Percentiles rank a stretch among this genome's conserved stretches.
Conservation (phyloP, 208 protist genomes). For the Crithidia fasciculata region DNA sequence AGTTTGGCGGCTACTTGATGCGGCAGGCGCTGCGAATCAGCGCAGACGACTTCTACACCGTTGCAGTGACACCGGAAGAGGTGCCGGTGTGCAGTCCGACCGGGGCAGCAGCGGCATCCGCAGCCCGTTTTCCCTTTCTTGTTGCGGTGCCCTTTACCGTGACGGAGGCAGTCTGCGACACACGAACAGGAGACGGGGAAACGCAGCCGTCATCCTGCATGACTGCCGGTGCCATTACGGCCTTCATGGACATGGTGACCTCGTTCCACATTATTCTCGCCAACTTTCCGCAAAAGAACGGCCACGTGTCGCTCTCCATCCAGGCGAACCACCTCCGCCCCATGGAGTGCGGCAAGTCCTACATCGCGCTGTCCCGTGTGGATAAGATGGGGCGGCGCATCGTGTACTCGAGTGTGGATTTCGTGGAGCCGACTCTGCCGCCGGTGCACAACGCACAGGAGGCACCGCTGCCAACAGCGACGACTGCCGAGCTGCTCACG, state of each 20-base stretch:
- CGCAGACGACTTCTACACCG: slow-evolving; percentile 29
- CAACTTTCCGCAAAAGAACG: slow-evolving; percentile 22
- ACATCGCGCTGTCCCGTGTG: slow-evolving; percentile 36
- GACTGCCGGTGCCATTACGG: slow-evolving; percentile 11
- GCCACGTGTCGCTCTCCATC: slow-evolving; percentile 55
- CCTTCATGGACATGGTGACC: slow-evolving; percentile 51
- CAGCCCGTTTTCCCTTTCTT: slow-evolving; percentile 28
- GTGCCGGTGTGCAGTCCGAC: slow-evolving; percentile 30
- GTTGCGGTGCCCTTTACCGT: slow-evolving; percentile 35
- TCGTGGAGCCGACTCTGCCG: slow-evolving; percentile 33
- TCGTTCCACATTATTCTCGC: slow-evolving; percentile 64
- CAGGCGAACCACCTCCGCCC: slow-evolving; percentile 38
- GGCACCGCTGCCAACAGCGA: slow-evolving; percentile 17
- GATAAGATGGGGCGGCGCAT: slow-evolving; percentile 62
- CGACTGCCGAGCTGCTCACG: slow-evolving; percentile 26
- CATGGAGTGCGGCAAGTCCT: slow-evolving; percentile 32
- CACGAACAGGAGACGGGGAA: not conserved
- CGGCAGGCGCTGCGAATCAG: slow-evolving; percentile 25
- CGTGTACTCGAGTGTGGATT: slow-evolving; percentile 51
- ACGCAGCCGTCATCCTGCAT: slow-evolving; percentile 1
- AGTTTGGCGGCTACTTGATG: slow-evolving; percentile 40
- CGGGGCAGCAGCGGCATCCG: not conserved
- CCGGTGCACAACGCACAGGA: slow-evolving; percentile 2
- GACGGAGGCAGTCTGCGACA: slow-evolving; percentile 23
- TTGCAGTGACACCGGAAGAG: slow-evolving; percentile 9